Evolutionary conservation across 768 basidiomycete genomes (phyloP).

Genomic region (Serendipita indica): DNA sequence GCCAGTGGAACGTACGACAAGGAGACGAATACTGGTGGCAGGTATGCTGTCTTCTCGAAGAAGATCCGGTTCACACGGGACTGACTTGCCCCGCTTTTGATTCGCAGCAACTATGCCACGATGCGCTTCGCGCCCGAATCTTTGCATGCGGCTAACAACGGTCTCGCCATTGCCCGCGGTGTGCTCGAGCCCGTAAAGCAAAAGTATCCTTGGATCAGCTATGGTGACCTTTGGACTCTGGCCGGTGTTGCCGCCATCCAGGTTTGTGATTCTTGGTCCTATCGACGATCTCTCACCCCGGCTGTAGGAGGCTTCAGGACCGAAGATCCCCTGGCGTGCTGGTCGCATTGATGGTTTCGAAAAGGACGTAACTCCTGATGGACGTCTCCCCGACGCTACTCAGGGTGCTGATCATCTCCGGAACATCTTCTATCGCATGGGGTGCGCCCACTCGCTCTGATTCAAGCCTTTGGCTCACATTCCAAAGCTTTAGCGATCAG

Average conservation of each 20-base stretch:
- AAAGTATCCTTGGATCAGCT: constrained; percentile 85
- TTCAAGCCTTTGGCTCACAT: too few species aligned
- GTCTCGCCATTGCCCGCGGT: constrained; percentile 62
- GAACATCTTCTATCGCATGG: constrained; percentile 85
- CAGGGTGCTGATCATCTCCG: constrained; percentile 78
- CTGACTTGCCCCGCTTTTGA: background rate
- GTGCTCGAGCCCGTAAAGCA: constrained; percentile 78
- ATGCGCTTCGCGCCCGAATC: constrained; percentile 95
- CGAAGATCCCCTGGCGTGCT: constrained; percentile 84
- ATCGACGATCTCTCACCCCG: background rate
- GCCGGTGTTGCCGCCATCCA: constrained; percentile 83
- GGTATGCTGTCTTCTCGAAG: constrained; percentile 28
- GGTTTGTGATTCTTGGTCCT: constrained; percentile 20
- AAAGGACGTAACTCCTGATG: constrained; percentile 64
- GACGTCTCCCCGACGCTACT: constrained; percentile 75
- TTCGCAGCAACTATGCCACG: constrained; percentile 79
- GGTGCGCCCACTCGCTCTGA: constrained; percentile 27
- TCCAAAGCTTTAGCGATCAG: constrained; percentile 88
- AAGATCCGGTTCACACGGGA: background rate
- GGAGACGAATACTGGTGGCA: constrained; percentile 59
- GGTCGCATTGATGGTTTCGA: constrained; percentile 82
- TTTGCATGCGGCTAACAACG: constrained; percentile 69
- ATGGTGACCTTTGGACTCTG: constrained; percentile 95
- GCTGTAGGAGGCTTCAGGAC: constrained; percentile 76
- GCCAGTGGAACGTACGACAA: constrained; percentile 87